Conservation (phyloP, 495 filamentous ascomycete species). For the Mytilinidion resinicola region DNA sequence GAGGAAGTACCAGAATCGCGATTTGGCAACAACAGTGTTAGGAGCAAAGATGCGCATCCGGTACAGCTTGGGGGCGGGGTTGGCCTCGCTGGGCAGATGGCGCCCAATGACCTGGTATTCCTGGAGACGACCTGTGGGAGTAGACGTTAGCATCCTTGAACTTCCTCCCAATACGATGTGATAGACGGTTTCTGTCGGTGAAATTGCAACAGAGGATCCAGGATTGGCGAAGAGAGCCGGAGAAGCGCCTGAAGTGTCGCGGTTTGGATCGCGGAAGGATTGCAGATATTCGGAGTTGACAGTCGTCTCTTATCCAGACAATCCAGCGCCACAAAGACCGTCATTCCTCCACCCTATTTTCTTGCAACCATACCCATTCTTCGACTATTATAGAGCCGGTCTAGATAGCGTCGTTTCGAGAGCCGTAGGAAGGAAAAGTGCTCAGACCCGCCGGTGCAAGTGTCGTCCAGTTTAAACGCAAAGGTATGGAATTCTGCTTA, state of each 20-base stretch:
- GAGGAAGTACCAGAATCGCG: constrained; percentile 99
- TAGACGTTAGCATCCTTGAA: constrained; percentile 3
- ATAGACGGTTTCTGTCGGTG: too few species aligned
- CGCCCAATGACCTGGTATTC: constrained; percentile 99
- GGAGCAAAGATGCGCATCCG: constrained; percentile 99
- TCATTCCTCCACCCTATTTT: too few species aligned
- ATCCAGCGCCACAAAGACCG: too few species aligned
- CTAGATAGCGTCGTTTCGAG: too few species aligned
- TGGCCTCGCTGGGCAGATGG: constrained; percentile 92
- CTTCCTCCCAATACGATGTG: background rate
- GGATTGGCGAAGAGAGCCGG: too few species aligned
- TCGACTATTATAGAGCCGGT: too few species aligned
- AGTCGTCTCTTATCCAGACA: too few species aligned
- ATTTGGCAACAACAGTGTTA: constrained; percentile 96
- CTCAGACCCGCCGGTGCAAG: constrained; percentile 9
- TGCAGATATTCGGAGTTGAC: too few species aligned
- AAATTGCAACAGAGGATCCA: constrained; percentile 2
- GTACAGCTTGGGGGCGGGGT: constrained; percentile 95
- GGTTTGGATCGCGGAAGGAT: too few species aligned
- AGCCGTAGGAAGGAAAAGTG: too few species aligned
- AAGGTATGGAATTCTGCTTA: constrained; percentile 37
- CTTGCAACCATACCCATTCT: too few species aligned
- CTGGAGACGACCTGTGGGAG: constrained; percentile 78
- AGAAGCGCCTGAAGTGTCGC: too few species aligned
- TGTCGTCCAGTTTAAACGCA: background rate